These are phyloP conservation scores for Stentor coeruleus DNA, from an alignment of 73 alveolate genomes.

Conservation along the genomic window DNA sequence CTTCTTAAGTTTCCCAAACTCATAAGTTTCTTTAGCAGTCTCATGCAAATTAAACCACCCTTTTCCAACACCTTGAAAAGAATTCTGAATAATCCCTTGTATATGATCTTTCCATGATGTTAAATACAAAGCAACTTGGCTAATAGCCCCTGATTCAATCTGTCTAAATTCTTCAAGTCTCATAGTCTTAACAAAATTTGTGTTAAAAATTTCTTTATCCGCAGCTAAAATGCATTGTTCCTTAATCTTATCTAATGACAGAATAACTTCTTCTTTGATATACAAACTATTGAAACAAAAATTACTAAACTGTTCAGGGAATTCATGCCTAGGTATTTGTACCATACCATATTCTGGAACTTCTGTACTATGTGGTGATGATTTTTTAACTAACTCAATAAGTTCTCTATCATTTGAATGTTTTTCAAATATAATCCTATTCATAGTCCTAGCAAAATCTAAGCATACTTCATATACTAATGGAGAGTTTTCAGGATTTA, in stretches of 20 bases:
- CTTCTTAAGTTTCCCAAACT: constrained; percentile 92
- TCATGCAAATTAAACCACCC: constrained; percentile 98
- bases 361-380: constrained; percentile 59
- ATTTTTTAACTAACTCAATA: constrained; percentile 54
- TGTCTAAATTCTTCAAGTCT: constrained; percentile 95
- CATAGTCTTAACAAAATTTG: constrained; percentile 75
- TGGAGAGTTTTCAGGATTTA: constrained; percentile 57
- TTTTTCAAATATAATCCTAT: constrained; percentile 92
- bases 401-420: constrained; percentile 55
- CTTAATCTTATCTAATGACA: constrained; percentile 78
- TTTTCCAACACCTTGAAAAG: constrained; percentile 92
- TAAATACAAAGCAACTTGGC: constrained; percentile 73
- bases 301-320: constrained; percentile 82
- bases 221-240: constrained; percentile 85
- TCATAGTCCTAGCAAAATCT: constrained; percentile 96
- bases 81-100: constrained; percentile 79
- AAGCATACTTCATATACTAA: constrained; percentile 66
- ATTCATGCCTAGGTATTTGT: constrained; percentile 72
- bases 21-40: constrained; percentile 94
- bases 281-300: constrained; percentile 80
- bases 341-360: constrained; percentile 68
- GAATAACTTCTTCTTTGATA: constrained; percentile 78
- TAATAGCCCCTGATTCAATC: constrained; percentile 77
- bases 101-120: constrained; percentile 92
- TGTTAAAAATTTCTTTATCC: constrained; percentile 75